Evolutionary conservation across 257 asterid genomes (phyloP).

Genomic region (Voacanga thouarsii): DNA sequence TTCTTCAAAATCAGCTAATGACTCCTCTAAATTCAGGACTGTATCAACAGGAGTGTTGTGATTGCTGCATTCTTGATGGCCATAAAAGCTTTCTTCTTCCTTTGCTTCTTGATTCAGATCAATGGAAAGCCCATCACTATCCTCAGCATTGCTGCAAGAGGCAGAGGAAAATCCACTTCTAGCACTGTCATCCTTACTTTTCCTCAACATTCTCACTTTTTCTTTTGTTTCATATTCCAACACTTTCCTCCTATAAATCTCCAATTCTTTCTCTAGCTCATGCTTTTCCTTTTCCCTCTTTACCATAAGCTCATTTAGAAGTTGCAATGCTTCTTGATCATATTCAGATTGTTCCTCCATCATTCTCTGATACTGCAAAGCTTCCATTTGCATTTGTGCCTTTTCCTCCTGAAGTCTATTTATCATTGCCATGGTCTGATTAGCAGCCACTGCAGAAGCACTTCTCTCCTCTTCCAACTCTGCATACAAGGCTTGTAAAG

Average conservation of each 20-base stretch:
- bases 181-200: constrained; percentile 53
- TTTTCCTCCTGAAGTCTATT: constrained; percentile 95
- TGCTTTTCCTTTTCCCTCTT: constrained; percentile 90
- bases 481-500: constrained; percentile 58
- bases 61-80: constrained; percentile 35
- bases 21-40: constrained; percentile 68
- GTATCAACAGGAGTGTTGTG: constrained; percentile 59
- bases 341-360: constrained; percentile 98
- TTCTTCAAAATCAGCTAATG: constrained; percentile 83
- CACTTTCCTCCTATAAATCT: constrained; percentile 56
- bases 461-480: constrained; percentile 94
- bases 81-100: constrained; percentile 48
- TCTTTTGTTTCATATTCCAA: constrained; percentile 64
- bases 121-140: constrained; percentile 69
- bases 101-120: constrained; percentile 70
- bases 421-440: constrained; percentile 98
- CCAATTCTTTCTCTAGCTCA: constrained; percentile 70
- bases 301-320: constrained; percentile 84
- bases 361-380: constrained; percentile 97
- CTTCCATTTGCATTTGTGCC: constrained; percentile 98
- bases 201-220: constrained; percentile 44
- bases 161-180: constrained; percentile 70
- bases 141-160: constrained; percentile 79
- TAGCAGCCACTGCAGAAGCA: constrained; percentile 95
- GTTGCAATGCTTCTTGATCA: constrained; percentile 97